Base-by-base conservation (phyloP, 108 stramenopile species). In the Pseudonitzschia delicatissima region DNA sequence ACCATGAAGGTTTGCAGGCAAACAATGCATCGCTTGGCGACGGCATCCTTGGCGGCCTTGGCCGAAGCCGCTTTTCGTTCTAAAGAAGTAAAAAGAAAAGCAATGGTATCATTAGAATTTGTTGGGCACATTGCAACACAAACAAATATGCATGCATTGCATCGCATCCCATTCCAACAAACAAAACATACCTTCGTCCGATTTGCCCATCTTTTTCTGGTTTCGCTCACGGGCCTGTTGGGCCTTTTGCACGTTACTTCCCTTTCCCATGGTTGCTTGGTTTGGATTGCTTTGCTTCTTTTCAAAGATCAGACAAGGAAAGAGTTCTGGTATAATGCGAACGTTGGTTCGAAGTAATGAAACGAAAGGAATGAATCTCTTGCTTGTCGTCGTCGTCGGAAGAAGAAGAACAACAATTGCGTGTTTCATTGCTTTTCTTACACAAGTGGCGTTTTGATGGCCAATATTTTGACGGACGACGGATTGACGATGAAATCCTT, bases 1-100 rank as follows among this genome's bases (percentile, higher is more conserved):
- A 90, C 84, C 93, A 94, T 91, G 78, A 94, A 94, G 11, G 90
- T 94, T 69, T 91, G 90, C 32, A 76, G 65, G 76, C 93, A 94
- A 18, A 91, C 62, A 45, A 77, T 73, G 76, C 93, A 94, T 76
- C 84, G 87, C 66, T 81, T 89, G 40, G 90, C 90, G 21, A 74
- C 50, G 7, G 90, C 77, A 71, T 94, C 93, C 57, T 74, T 65
- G 75, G 66, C 70, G 57, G 87, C 87, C 76, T 94, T 94, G 34
- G 52, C 80, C 8, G 75, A 34, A 40, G 93, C 87, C 50, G 90
- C 93, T 71, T 78, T 90, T 67, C 93, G 79, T 68, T 94, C 93
- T 48, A n/a, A 2, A 44, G n/a, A 44, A 44, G 13, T 23, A 3
- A 45, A 45, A 18, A 8, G 17, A 17, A 48, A 48, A 7, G 2